phyloP scores from a whole-genome alignment of 208 protist species.

The Crithidia brevicula region DNA sequence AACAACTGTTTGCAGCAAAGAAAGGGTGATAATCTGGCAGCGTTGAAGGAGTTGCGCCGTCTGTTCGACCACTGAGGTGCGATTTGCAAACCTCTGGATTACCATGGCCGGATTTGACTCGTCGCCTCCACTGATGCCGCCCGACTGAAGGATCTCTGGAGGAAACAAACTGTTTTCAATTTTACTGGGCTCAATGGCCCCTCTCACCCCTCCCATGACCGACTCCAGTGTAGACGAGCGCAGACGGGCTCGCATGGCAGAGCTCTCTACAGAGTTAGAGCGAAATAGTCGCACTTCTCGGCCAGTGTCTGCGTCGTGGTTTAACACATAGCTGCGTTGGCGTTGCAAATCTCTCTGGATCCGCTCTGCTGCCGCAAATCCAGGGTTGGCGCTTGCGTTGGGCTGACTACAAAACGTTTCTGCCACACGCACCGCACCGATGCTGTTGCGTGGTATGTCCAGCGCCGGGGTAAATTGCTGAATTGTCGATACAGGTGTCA shows the following conservation, averaged over 20 bases:
- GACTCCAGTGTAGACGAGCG: constrained; percentile 45
- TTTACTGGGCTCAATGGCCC: not conserved
- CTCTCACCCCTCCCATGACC: not conserved
- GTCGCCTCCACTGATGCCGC: constrained; percentile 77
- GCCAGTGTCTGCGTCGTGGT: constrained; percentile 58
- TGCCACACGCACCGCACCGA: constrained; percentile 37
- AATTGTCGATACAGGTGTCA: constrained; percentile 68
- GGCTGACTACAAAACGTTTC: constrained; percentile 49
- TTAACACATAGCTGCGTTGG: constrained; percentile 78
- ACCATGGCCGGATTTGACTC: constrained; percentile 44
- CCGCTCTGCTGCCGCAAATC: constrained; percentile 58
- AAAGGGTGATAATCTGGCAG: constrained; percentile 72
- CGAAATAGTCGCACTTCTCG: constrained; percentile 63
- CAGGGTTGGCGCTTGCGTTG: constrained; percentile 36
- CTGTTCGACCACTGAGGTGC: constrained; percentile 54
- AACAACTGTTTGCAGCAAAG: constrained; percentile 21
- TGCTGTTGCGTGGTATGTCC: constrained; percentile 3
- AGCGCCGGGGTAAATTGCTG: constrained; percentile 45
- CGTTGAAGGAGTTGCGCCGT: constrained; percentile 58
- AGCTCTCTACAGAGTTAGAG: constrained; percentile 58
- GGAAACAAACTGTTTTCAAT: constrained; percentile 81
- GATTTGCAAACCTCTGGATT: constrained; percentile 66
- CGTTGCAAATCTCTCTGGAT: constrained; percentile 71
- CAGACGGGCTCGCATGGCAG: constrained; percentile 47
- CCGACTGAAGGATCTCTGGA: constrained; percentile 73